A percentile compares a stretch with the other conserved stretches of the same genome.
Conservation (phyloP, 2,329 filamentous ascomycete genomes). For the Xylariales sp. region DNA sequence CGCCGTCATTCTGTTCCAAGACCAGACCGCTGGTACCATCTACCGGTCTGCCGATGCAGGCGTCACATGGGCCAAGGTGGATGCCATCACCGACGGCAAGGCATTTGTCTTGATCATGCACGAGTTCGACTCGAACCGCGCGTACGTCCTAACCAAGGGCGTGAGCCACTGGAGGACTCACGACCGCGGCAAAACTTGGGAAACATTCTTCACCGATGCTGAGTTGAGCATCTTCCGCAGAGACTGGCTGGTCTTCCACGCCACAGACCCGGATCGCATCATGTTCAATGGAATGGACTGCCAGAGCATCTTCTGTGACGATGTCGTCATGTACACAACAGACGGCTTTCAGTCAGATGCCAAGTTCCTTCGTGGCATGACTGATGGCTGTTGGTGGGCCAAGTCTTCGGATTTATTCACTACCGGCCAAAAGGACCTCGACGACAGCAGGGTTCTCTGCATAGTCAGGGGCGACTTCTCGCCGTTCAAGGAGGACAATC, state of each 20-base stretch:
- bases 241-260: conserved; percentile 69
- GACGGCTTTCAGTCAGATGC: conserved; percentile 74
- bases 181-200: conserved; percentile 80
- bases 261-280: conserved; percentile 75
- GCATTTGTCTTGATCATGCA: conserved; percentile 67
- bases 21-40: conserved; percentile 58
- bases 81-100: conserved; percentile 59
- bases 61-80: conserved; percentile 64
- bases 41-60: conserved; percentile 81
- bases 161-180: conserved; percentile 76
- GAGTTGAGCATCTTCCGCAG: conserved; percentile 49
- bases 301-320: conserved; percentile 57
- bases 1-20: conserved; percentile 72
- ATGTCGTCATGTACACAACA: conserved; percentile 68
- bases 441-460: conserved; percentile 72
- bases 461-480: conserved; percentile 71
- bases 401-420: conserved; percentile 70
- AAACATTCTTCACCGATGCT: conserved; percentile 60
- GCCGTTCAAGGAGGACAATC: conserved; percentile 66
- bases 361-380: conserved; percentile 61
- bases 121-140: conserved; percentile 70
- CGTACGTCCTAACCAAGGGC: conserved; percentile 70
- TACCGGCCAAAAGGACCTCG: conserved; percentile 59
- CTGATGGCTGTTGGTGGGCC: conserved; percentile 82
- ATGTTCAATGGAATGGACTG: conserved; percentile 77